Evolutionary conservation across 1,284 basidiomycete species (phyloP).

Genomic region (Leccinum pachyderme): DNA sequence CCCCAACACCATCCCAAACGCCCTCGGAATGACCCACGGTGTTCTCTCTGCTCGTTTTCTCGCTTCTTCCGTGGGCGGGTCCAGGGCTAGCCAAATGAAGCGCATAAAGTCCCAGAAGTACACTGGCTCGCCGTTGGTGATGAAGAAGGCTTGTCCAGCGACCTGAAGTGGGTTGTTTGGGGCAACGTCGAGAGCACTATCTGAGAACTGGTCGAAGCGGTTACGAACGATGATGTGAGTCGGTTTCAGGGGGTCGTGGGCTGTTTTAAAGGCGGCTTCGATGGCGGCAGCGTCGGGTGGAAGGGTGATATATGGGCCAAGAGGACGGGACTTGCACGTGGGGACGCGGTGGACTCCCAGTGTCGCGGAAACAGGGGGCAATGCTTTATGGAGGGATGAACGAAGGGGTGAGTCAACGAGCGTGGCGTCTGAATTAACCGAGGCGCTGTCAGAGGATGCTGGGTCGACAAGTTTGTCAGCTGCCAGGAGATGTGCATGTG

Average conservation of each 20-base stretch:
- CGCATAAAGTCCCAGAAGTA: slow-evolving; percentile 97
- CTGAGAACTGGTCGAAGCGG: slow-evolving; percentile 71
- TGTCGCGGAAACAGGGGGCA: slow-evolving; percentile 64
- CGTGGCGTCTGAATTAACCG: slow-evolving; percentile 15
- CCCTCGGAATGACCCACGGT: slow-evolving; percentile 58
- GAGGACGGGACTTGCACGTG: slow-evolving; percentile 73
- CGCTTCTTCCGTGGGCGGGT: slow-evolving; percentile 48
- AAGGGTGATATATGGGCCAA: slow-evolving; percentile 73
- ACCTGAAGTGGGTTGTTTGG: slow-evolving; percentile 65
- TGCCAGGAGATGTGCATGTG: slow-evolving; percentile 92
- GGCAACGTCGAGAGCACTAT: slow-evolving; percentile 49
- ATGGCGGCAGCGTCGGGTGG: slow-evolving; percentile 60
- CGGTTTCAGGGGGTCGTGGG: slow-evolving; percentile 42
- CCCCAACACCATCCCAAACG: slow-evolving; percentile 70
- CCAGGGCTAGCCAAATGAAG: slow-evolving; percentile 80
- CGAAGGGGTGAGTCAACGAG: slow-evolving; percentile 21
- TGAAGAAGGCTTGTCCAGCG: slow-evolving; percentile 94
- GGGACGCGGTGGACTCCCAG: slow-evolving; percentile 65
- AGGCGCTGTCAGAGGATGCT: slow-evolving; percentile 22
- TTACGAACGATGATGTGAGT: slow-evolving; percentile 68
- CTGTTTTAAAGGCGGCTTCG: slow-evolving; percentile 57
- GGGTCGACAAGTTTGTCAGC: slow-evolving; percentile 73
- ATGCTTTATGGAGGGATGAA: slow-evolving; percentile 49
- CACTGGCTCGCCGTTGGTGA: slow-evolving; percentile 95
- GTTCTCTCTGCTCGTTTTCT: slow-evolving; percentile 35